Percentiles rank a stretch among this genome's conserved stretches.
Conservation (phyloP, 2,329 filamentous ascomycete genomes). For the Fusarium agapanthi region DNA sequence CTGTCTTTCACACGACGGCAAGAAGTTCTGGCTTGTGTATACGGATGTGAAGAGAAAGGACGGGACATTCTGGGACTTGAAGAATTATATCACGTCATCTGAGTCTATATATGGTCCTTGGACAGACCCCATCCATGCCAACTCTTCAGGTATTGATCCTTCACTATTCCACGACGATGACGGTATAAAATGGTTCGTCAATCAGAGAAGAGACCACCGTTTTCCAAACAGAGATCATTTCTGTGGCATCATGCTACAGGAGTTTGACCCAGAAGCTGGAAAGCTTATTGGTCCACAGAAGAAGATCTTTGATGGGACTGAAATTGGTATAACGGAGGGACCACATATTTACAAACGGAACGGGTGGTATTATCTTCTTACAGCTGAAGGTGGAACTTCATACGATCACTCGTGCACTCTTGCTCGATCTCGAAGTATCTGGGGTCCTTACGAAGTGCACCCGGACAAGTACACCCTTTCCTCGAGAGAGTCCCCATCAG, state of each 20-base stretch:
- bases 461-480: constrained; percentile 66
- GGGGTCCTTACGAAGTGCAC: constrained; percentile 69
- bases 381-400: constrained; percentile 67
- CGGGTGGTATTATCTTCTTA: constrained; percentile 67
- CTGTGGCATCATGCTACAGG: constrained; percentile 66
- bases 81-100: constrained; percentile 62
- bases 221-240: constrained; percentile 52
- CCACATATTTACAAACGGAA: constrained; percentile 66
- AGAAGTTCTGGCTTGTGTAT: constrained; percentile 69
- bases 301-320: constrained; percentile 64
- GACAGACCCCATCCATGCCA: constrained; percentile 66
- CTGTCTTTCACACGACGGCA: constrained; percentile 67
- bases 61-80: constrained; percentile 70
- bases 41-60: constrained; percentile 73
- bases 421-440: constrained; percentile 59
- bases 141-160: constrained; percentile 70
- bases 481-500: constrained; percentile 57
- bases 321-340: constrained; percentile 62
- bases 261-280: constrained; percentile 59
- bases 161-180: constrained; percentile 65
- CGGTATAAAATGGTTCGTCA: constrained; percentile 64
- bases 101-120: constrained; percentile 62
- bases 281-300: constrained; percentile 64
- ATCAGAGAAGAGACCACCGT: constrained; percentile 64
- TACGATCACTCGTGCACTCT: constrained; percentile 70